A percentile compares a stretch with the other conserved stretches of the same genome.
Conservation (phyloP, 345 rosid genomes). For the Triadica sebifera region DNA sequence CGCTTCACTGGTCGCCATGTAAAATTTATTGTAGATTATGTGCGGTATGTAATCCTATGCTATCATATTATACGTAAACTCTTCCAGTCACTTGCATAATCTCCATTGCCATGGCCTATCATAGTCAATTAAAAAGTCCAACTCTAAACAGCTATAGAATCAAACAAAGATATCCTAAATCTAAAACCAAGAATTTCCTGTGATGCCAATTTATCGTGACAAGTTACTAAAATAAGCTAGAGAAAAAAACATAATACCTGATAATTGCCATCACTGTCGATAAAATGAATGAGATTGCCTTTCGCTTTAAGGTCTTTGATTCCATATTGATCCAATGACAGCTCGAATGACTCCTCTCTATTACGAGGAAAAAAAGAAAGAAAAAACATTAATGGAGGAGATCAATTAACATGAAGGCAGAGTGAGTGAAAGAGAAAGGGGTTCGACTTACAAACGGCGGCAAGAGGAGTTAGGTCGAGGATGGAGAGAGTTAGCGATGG, state of each 20-base stretch:
- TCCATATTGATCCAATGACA: conserved; percentile 52
- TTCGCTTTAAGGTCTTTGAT: conserved; percentile 34
- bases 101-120: neutral
- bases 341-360: conserved; percentile 61
- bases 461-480: conserved; percentile 43
- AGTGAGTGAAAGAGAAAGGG: conserved; percentile 3
- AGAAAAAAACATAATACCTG: conserved; percentile 42
- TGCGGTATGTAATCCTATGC: neutral
- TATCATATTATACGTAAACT: neutral
- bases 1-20: neutral
- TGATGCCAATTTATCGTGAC: neutral
- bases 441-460: conserved; percentile 45
- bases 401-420: neutral
- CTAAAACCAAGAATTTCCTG: neutral
- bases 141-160: neutral
- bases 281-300: conserved; percentile 55
- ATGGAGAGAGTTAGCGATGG: conserved; percentile 46
- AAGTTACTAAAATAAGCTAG: neutral
- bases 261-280: conserved; percentile 42
- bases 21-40: neutral
- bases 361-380: neutral
- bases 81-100: neutral
- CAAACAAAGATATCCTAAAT: neutral
- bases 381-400: neutral
- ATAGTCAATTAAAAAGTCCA: neutral